Percentiles rank a stretch among this genome's conserved stretches.
These are phyloP conservation scores for Yueomyces sp. DNA, from an alignment of 1,139 yeast genomes.

Conservation along the genomic window DNA sequence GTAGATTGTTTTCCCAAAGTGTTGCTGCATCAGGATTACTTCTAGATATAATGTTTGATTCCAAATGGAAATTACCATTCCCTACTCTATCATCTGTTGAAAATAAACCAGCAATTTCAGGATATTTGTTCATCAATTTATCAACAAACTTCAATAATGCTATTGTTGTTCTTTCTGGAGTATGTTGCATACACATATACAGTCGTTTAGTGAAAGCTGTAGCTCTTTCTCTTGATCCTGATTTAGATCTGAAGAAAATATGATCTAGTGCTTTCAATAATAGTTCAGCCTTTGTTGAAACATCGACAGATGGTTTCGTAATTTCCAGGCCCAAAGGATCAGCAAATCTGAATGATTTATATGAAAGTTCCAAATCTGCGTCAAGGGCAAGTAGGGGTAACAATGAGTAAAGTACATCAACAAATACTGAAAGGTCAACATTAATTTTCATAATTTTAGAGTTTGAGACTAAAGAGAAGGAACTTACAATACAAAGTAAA, in stretches of 20 bases:
- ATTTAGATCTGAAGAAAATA: conserved; percentile 65
- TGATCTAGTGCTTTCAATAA: conserved; percentile 66
- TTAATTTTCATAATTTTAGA: conserved; percentile 54
- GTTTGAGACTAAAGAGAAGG: conserved; percentile 73
- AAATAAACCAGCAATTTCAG: conserved; percentile 61
- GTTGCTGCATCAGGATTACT: conserved; percentile 81
- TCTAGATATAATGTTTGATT: conserved; percentile 56
- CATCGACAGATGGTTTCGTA: conserved; percentile 62
- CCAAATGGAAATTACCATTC: conserved; percentile 59
- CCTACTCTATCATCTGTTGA: conserved; percentile 82
- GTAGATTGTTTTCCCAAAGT: conserved; percentile 71
- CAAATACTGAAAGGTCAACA: conserved; percentile 58
- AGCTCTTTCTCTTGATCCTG: conserved; percentile 62
- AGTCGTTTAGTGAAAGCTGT: conserved; percentile 75
- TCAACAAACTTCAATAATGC: conserved; percentile 70
- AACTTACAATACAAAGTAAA: conserved; percentile 73
- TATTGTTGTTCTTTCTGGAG: conserved; percentile 80
- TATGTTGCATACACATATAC: conserved; percentile 50
- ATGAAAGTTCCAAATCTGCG: conserved; percentile 76
- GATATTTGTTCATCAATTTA: conserved; percentile 56
- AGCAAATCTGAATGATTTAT: conserved; percentile 62
- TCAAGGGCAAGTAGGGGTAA: conserved; percentile 61
- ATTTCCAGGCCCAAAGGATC: conserved; percentile 48
- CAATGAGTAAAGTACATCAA: conserved; percentile 56
- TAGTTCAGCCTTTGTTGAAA: conserved; percentile 81